These are phyloP conservation scores for Hortiboletus flavorubellus DNA, from an alignment of 768 basidiomycete genomes.

Conservation along the genomic window DNA sequence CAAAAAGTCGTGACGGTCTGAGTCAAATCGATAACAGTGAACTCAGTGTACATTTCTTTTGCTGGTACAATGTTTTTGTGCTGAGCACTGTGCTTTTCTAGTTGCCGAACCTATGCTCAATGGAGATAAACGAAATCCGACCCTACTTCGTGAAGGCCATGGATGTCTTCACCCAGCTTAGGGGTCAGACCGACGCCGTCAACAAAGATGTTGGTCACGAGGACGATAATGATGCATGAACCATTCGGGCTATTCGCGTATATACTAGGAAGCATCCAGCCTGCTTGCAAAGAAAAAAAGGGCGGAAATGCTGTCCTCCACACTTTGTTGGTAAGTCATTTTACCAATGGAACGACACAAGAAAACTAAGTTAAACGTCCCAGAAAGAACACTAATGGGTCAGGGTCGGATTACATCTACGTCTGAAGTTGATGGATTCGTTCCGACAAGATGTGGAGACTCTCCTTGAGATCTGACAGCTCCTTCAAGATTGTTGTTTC, in stretches of 20 bases:
- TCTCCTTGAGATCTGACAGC: constrained; percentile 51
- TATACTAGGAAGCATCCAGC: neutral
- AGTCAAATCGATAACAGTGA: constrained; percentile 76
- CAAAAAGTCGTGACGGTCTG: constrained; percentile 87
- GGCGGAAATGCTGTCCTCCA: neutral
- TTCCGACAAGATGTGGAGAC: constrained; percentile 36
- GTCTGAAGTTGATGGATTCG: constrained; percentile 31
- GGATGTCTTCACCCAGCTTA: constrained; percentile 63
- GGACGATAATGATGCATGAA: constrained; percentile 4
- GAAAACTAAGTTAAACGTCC: neutral
- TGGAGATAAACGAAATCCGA: constrained; percentile 94
- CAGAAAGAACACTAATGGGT: neutral
- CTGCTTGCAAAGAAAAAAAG: neutral
- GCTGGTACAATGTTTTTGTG: neutral
- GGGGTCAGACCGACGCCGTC: constrained; percentile 15
- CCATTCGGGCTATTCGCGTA: neutral
- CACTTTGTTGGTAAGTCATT: constrained; percentile 2
- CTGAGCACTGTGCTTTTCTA: constrained; percentile 25
- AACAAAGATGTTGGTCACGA: constrained; percentile 3
- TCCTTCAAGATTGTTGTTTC: constrained; percentile 67
- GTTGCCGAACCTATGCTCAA: constrained; percentile 81
- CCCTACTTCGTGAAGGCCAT: constrained; percentile 86
- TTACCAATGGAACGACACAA: neutral
- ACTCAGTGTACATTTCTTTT: constrained; percentile 58
- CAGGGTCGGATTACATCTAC: constrained; percentile 4